Conservation (phyloP, 257 asterid genomes). For the Nicotiana knightiana region DNA sequence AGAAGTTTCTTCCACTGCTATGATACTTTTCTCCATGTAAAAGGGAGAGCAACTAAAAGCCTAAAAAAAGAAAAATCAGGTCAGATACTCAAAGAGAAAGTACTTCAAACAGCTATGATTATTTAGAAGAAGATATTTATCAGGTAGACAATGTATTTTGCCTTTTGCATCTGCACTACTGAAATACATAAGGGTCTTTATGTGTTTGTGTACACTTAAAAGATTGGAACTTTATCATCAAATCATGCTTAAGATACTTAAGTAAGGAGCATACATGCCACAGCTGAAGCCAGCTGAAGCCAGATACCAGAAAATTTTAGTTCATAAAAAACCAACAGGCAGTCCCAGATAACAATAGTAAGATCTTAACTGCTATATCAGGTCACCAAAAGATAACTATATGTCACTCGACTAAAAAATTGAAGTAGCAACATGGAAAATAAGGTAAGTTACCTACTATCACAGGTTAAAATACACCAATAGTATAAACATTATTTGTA, state of each 20-base stretch:
- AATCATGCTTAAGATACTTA: neutral
- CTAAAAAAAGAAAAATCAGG: no score
- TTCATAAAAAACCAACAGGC: no score
- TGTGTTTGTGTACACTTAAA: neutral
- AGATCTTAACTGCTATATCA: neutral
- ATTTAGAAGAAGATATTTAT: neutral
- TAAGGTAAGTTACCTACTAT: neutral
- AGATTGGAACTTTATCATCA: neutral
- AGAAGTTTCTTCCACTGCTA: slow-evolving; percentile 20
- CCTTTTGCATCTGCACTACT: neutral
- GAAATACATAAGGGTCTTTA: neutral
- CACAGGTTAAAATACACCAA: no score
- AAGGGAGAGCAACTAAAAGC: slow-evolving; percentile 15
- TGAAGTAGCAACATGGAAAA: no score
- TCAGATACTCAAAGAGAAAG: no score
- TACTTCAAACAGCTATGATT: neutral
- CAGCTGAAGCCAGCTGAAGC: no score
- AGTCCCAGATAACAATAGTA: no score
- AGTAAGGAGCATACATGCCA: no score
- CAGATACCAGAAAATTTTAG: no score
- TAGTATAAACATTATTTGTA: no score
- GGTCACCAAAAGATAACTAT: no score
- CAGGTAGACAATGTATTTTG: neutral
- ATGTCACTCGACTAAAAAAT: no score
- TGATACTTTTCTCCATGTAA: slow-evolving; percentile 40